These are phyloP conservation scores for Phytophthora pseudosyringae DNA, from an alignment of 352 stramenopile species.

Conservation along the genomic window DNA sequence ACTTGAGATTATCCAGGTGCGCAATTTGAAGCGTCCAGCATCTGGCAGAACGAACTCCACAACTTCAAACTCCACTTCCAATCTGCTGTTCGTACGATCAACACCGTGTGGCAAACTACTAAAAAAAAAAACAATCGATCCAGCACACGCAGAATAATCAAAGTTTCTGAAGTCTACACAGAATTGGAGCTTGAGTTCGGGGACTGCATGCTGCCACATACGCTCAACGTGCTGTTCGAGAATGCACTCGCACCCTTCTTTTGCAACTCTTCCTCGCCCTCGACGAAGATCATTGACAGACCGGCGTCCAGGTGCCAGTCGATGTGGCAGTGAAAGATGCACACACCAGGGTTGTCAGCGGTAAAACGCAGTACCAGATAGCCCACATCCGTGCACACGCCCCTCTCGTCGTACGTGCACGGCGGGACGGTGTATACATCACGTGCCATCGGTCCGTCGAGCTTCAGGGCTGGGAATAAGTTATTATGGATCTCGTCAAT, in stretches of 20 bases:
- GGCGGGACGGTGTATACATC: slow-evolving; percentile 40
- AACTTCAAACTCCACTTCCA: too few species aligned
- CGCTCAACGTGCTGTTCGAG: too few species aligned
- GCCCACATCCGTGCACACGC: slow-evolving; percentile 22
- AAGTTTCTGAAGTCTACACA: too few species aligned
- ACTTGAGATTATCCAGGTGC: too few species aligned
- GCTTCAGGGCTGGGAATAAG: slow-evolving; percentile 16
- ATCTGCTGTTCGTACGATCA: too few species aligned
- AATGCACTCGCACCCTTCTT: slow-evolving; percentile 8
- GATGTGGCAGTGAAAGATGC: slow-evolving; percentile 52
- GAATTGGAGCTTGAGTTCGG: too few species aligned
- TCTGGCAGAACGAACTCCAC: too few species aligned
- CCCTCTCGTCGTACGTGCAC: slow-evolving; percentile 24
- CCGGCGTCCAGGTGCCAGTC: slow-evolving; percentile 42
- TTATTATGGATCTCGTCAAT: slow-evolving; percentile 20
- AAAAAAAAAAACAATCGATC: too few species aligned
- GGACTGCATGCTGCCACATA: too few species aligned
- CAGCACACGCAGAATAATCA: too few species aligned
- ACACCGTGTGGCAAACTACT: too few species aligned
- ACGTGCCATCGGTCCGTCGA: slow-evolving; percentile 23
- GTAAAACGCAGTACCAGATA: slow-evolving; percentile 42
- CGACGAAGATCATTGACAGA: slow-evolving; percentile 35
- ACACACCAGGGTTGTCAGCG: slow-evolving; percentile 42
- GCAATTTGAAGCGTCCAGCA: too few species aligned
- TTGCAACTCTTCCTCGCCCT: slow-evolving; percentile 27